These are phyloP conservation scores for Mycotypha africana DNA, from an alignment of 371 early-diverging fungal genomes.

Conservation along the genomic window DNA sequence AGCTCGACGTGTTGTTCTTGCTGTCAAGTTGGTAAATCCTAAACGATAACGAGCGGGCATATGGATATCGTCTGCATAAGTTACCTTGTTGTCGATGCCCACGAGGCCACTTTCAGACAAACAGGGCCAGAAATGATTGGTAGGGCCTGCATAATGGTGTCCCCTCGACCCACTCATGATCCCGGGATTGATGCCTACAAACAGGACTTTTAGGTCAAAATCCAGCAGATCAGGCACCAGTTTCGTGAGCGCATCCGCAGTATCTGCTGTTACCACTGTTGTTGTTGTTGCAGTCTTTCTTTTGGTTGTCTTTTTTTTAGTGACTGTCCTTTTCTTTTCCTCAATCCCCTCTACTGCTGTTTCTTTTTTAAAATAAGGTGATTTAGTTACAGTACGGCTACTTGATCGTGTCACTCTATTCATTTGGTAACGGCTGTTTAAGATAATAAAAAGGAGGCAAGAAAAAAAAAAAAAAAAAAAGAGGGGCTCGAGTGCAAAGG, in stretches of 20 bases:
- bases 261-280: too few species aligned
- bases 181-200: constrained; percentile 79
- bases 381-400: too few species aligned
- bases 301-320: too few species aligned
- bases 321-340: too few species aligned
- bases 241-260: too few species aligned
- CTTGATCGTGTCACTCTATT: too few species aligned
- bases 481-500: too few species aligned
- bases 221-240: constrained; percentile 49
- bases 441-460: background rate
- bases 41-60: constrained; percentile 46
- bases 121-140: constrained; percentile 78
- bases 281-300: too few species aligned
- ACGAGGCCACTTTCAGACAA: constrained; percentile 54
- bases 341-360: too few species aligned
- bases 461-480: background rate
- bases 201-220: constrained; percentile 63
- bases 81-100: constrained; percentile 23
- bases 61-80: constrained; percentile 46
- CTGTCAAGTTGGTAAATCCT: constrained; percentile 68
- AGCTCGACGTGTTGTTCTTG: constrained; percentile 26
- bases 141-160: constrained; percentile 71
- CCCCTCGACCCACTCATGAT: constrained; percentile 49
- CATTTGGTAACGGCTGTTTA: too few species aligned
- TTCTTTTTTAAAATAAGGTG: too few species aligned